These are phyloP conservation scores for Catenaria anguillulae DNA, from an alignment of 371 early-diverging fungal species.

Conservation along the genomic window DNA sequence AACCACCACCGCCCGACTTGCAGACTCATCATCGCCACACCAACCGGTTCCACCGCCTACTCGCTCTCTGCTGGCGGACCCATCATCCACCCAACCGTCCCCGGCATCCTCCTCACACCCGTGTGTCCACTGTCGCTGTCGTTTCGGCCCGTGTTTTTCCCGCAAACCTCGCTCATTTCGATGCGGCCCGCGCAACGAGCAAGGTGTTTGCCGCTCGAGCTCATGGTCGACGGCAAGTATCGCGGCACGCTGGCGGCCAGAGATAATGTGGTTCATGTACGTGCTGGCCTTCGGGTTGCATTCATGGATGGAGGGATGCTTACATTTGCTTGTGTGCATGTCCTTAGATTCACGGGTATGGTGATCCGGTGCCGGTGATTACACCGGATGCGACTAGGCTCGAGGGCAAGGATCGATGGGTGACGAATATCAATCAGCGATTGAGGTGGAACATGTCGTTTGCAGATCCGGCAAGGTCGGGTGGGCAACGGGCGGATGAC, in stretches of 20 bases:
- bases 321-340: too few species aligned
- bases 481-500: too few species aligned
- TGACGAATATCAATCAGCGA: constrained; percentile 1
- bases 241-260: background rate
- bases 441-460: background rate
- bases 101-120: constrained; percentile 78
- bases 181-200: background rate
- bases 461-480: background rate
- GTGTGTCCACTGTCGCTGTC: constrained; percentile 88
- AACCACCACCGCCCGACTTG: too few species aligned
- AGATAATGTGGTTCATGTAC: background rate
- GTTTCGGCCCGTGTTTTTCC: constrained; percentile 84
- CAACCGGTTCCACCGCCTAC: constrained; percentile 92
- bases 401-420: background rate
- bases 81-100: constrained; percentile 84
- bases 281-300: too few species aligned
- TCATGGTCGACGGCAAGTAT: background rate
- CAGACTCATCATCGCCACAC: constrained; percentile 67
- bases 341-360: background rate
- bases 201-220: background rate
- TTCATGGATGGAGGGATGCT: too few species aligned
- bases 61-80: constrained; percentile 86
- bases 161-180: constrained; percentile 15
- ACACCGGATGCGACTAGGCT: background rate
- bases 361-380: background rate